A percentile compares a stretch with the other conserved stretches of the same genome.
Conservation (phyloP, 257 asterid species). For the Scutellaria baicalensis region DNA sequence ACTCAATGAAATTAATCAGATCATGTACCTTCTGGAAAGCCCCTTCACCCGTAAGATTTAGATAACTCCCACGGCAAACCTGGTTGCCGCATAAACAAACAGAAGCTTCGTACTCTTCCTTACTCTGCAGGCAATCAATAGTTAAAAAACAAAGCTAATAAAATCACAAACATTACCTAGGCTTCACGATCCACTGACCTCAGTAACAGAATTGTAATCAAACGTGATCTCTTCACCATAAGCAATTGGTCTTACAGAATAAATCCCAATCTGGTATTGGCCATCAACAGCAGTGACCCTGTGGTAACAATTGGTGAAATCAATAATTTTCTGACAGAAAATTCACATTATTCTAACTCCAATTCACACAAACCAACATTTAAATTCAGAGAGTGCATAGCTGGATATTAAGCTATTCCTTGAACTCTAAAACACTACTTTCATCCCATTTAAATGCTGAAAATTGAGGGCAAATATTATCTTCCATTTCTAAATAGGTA, state of each 20-base stretch:
- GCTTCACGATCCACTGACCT: slow-evolving; percentile 51
- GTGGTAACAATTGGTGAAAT: slow-evolving; percentile 23
- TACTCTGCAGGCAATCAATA: slow-evolving; percentile 58
- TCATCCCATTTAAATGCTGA: not conserved
- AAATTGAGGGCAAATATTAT: not conserved
- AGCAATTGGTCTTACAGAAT: slow-evolving; percentile 84
- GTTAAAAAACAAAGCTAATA: slow-evolving; percentile 4
- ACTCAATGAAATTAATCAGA: slow-evolving; percentile 3
- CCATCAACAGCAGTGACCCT: slow-evolving; percentile 99
- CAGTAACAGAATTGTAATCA: slow-evolving; percentile 97
- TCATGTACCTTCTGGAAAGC: slow-evolving; percentile 76
- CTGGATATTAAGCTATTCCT: not conserved
- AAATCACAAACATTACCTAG: not conserved
- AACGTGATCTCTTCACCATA: slow-evolving; percentile 96
- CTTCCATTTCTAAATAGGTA: not conserved
- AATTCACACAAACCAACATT: not conserved
- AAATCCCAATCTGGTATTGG: slow-evolving; percentile 97
- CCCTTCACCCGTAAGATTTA: slow-evolving; percentile 95
- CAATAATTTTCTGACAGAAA: not conserved
- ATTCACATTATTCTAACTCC: not conserved
- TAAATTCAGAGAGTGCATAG: not conserved
- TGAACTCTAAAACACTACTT: not conserved
- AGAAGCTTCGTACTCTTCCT: slow-evolving; percentile 98
- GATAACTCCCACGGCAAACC: slow-evolving; percentile 98
- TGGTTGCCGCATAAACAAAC: slow-evolving; percentile 98